A percentile compares a stretch with the other conserved stretches of the same genome.
phyloP scores from a whole-genome alignment of 441 rosid species.

The Mallotus repandus region DNA sequence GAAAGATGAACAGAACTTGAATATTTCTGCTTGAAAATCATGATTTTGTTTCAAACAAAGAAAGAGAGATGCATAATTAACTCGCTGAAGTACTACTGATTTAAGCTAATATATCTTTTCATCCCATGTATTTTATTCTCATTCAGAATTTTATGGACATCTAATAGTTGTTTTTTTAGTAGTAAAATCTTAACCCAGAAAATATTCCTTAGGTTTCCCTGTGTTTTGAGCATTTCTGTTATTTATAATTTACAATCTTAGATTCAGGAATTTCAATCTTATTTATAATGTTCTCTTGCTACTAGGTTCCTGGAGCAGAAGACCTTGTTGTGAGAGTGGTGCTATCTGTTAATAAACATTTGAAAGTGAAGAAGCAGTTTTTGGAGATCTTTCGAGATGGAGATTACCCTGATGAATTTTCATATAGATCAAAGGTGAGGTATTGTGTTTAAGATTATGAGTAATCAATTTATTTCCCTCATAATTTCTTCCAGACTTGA shows the following conservation, averaged over 20 bases:
- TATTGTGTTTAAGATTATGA: conserved; percentile 12
- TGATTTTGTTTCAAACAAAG: not conserved
- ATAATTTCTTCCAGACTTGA: not conserved
- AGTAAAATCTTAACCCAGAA: not conserved
- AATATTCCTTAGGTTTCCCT: not conserved
- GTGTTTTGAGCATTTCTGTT: not conserved
- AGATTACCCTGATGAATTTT: conserved; percentile 56
- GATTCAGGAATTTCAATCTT: conserved; percentile 13
- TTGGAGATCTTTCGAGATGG: conserved; percentile 37
- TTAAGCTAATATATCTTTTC: not conserved
- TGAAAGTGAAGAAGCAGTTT: conserved; percentile 49
- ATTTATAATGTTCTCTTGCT: conserved; percentile 19
- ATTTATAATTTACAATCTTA: not conserved
- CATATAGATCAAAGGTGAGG: conserved; percentile 70
- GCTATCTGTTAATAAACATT: conserved; percentile 40
- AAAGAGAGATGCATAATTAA: not conserved
- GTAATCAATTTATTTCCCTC: conserved; percentile 4
- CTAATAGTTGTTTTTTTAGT: not conserved
- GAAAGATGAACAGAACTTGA: not conserved
- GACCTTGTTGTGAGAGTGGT: conserved; percentile 66
- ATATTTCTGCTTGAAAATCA: not conserved
- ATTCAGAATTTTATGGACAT: not conserved
- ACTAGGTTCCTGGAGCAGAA: conserved; percentile 58
- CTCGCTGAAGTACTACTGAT: not conserved
- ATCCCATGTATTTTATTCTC: not conserved